A percentile compares a stretch with the other conserved stretches of the same genome.
Conservation (phyloP, 768 basidiomycete species). For the Russula lepida region DNA sequence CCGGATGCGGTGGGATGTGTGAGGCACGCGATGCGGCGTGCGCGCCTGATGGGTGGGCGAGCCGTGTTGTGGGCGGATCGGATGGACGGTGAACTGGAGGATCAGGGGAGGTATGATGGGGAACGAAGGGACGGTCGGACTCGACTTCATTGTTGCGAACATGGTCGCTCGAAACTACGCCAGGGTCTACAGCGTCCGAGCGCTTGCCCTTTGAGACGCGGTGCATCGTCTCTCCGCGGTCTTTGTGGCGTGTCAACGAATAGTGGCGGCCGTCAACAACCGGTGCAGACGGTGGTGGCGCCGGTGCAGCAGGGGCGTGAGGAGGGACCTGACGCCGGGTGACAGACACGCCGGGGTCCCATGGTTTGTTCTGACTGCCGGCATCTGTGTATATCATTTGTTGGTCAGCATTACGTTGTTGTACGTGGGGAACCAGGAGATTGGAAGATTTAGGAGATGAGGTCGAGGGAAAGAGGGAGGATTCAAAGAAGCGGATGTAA, state of each 20-base stretch:
- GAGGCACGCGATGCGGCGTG: background rate
- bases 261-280: background rate
- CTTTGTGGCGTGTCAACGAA: background rate
- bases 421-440: background rate
- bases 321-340: background rate
- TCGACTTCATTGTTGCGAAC: background rate
- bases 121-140: background rate
- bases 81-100: conserved; percentile 3
- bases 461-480: background rate
- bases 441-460: background rate
- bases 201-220: background rate
- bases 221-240: background rate
- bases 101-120: background rate
- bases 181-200: background rate
- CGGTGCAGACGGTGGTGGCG: background rate
- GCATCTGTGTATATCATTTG: background rate
- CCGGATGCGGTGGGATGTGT: conserved; percentile 10
- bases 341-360: conserved; percentile 4
- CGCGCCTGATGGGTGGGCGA: background rate
- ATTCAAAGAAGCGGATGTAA: conserved; percentile 1
- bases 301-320: background rate
- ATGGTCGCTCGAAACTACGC: background rate
- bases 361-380: background rate
- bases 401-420: conserved; percentile 16
- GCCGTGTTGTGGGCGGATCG: conserved; percentile 1